Base-by-base conservation (phyloP, 1,284 basidiomycete species). In the Chalciporus sp. region DNA sequence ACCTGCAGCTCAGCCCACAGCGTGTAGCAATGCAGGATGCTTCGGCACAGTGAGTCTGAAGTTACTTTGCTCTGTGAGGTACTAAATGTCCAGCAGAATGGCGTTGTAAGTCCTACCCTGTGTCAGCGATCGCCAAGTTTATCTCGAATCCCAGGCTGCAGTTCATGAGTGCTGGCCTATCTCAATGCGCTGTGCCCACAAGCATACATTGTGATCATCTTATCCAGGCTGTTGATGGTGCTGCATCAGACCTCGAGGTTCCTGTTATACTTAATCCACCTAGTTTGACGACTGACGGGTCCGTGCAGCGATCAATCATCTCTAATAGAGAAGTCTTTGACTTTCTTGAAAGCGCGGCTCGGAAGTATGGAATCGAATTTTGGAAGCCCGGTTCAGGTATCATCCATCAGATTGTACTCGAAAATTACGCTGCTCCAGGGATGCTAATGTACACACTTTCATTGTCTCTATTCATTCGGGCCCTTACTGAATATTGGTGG, bases 11-110 rank as follows among this genome's bases (percentile, higher is more conserved):
- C 41, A 81, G 78, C 56, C 95, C 96, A 7, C 92, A 98, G 73
- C 80, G 97, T 59, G 95, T 99, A 23, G 97, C 97, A 31, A 98
- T 99, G 94, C 97, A 99, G 72, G 95, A 98, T 74, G 97, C 97
- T 42, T 98, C 95, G 46, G 97, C 97, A 47, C 97, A 99, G 90
- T 92, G 73, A 72, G 86, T 74, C 46, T 58, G 17, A 27, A 46
- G 19, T 17, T 6, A n/a, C 14, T 47, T 39, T 42, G 41, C 47
- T 47, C 11, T 51, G 46, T 4, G 26, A 9, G 35, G 16, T 47
- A 14, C 60, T 66, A 35, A 73, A 42, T 29, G 35, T n/a, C 19
- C 12, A 46, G 23, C 58, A 90, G 88, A 70, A 92, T 92, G 89
- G 88, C 90, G 20, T 64, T 92, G 86, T 90, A 70, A 76, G 85